phyloP scores from a whole-genome alignment of 108 stramenopile species.

The Skeletonema grethae region DNA sequence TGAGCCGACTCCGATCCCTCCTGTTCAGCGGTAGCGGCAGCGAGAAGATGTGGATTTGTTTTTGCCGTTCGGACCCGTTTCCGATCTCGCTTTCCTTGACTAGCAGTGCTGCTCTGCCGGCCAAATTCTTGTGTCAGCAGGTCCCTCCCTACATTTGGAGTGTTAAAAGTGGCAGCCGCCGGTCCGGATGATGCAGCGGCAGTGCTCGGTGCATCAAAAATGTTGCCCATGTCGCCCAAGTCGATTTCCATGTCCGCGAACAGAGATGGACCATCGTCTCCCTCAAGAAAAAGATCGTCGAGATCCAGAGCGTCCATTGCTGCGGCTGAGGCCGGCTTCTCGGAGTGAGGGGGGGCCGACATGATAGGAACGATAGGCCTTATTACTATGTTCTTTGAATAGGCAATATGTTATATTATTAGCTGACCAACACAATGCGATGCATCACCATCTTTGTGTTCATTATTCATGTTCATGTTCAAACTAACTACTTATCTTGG shows the following conservation, averaged over 20 bases:
- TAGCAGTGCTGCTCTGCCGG: not conserved
- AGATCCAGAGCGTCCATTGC: too few species aligned
- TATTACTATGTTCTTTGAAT: too few species aligned
- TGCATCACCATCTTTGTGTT: too few species aligned
- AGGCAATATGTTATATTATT: too few species aligned
- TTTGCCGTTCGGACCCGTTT: constrained; percentile 5
- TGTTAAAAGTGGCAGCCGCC: not conserved
- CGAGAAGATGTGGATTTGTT: constrained; percentile 10
- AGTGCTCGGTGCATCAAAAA: constrained; percentile 15
- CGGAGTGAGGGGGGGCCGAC: too few species aligned
- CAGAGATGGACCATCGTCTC: constrained; percentile 4
- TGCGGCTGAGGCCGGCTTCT: too few species aligned
- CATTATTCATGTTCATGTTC: too few species aligned
- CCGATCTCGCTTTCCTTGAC: not conserved
- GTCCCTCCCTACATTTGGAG: not conserved
- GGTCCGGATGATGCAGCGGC: constrained; percentile 5
- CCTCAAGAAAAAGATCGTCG: not conserved
- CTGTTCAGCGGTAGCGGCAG: not conserved
- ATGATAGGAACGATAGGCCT: too few species aligned
- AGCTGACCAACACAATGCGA: too few species aligned
- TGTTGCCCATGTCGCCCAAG: constrained; percentile 25
- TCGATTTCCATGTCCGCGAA: constrained; percentile 45
- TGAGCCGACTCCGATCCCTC: not conserved
- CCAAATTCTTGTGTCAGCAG: not conserved
- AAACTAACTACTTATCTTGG: too few species aligned